Evolutionary conservation across 208 protist genomes (phyloP), one percentile per base, ranked within the genome.

Genomic region (Balamuthia mandrillaris): DNA sequence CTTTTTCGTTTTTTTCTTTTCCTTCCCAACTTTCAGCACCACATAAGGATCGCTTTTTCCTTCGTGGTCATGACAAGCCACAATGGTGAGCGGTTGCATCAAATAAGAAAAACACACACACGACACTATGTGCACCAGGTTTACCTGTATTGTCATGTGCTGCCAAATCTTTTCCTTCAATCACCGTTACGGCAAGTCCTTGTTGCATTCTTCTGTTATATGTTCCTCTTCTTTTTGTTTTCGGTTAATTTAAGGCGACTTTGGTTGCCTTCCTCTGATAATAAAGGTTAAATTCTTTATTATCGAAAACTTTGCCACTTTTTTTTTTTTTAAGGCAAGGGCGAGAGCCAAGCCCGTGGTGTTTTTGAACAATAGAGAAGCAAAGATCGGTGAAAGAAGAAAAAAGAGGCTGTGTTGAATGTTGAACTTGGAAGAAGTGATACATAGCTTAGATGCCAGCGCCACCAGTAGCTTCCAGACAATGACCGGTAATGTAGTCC

Each of bases 381-480:
- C n/a, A 27, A 27, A 27, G 49, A n/a, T 56, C n/a, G 49, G 18
- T 56, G 18, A 27, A 27, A 27, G n/a, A 56, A 56, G 49, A 27
- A n/a, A 27, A 56, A 56, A n/a, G 18, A n/a, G 18, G 18, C 49
- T 56, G 49, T 56, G 18, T 56, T 56, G n/a, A 27, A 27, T 56
- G n/a, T 56, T 56, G 18, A 56, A 27, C n/a, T 56, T 56, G 18
- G n/a, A n/a, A 18, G 18, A 18, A 27, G 49, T 56, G 18, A 27
- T n/a, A n/a, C 18, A 56, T 75, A 49, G 18, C 42, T 90, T 52
- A 91, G 31, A 91, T 90, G 24, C 87, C 87, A n/a, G 68, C 52
- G 31, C 89, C 89, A n/a, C 89, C 89, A 5, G 89, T 91, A 6
- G 90, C 89, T 58, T 91, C 89, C 14, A 91, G 68, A 21, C 74